phyloP scores from a whole-genome alignment of 73 alveolate genomes.

The Paramecium pentaurelia region DNA sequence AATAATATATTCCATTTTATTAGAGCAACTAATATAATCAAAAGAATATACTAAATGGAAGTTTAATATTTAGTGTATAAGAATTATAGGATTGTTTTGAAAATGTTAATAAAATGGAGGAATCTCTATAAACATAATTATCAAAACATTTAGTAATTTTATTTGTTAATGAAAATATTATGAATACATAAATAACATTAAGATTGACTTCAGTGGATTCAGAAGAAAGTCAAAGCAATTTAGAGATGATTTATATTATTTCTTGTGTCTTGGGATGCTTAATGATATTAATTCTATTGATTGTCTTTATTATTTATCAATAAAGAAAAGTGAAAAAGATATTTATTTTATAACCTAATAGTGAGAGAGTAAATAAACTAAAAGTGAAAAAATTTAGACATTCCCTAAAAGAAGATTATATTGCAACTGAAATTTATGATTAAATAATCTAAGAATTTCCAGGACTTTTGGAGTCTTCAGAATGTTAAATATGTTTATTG shows the following conservation, averaged over 20 bases:
- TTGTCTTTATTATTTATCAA: background rate
- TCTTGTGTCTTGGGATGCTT: background rate
- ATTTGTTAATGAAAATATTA: background rate
- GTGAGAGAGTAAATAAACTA: background rate
- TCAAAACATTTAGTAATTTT: background rate
- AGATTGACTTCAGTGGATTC: background rate
- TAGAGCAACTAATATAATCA: background rate
- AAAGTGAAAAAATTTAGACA: background rate
- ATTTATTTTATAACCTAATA: background rate
- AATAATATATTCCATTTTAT: background rate
- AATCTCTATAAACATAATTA: background rate
- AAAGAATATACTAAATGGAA: background rate
- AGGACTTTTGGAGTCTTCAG: background rate
- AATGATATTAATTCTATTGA: background rate
- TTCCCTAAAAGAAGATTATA: background rate
- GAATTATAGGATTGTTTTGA: background rate
- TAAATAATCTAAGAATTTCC: background rate
- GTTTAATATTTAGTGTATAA: background rate
- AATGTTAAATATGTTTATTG: constrained; percentile 40
- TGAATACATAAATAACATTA: background rate
- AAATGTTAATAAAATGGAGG: background rate
- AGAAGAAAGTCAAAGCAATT: background rate
- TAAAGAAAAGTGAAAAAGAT: background rate
- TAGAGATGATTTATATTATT: background rate
- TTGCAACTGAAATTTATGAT: background rate